Base-by-base conservation (phyloP, 805 yeast species). In the Ogataea trehalophila region DNA sequence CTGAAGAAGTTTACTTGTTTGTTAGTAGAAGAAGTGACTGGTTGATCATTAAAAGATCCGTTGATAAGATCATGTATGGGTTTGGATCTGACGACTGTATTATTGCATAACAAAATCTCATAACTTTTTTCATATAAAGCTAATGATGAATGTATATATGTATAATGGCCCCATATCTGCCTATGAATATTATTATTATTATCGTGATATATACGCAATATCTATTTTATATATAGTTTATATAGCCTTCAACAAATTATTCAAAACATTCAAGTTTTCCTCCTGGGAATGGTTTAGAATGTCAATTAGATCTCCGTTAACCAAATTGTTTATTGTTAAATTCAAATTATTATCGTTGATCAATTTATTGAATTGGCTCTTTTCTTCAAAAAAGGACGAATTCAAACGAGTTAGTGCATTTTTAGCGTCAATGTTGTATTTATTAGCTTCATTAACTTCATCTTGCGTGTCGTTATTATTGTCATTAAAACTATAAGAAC, bases 41-140 rank as follows among this genome's bases (percentile, higher is more conserved):
- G 99, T 68, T 77, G 0, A 60, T 69, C 35, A 85, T 92, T 26
- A 84, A 81, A 54, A 73, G 76, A 51, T 86, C 85, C 49, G 97
- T 92, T 9, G 98, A 92, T 65, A 88, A 85, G 63, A 91, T 88
- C n/a, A 87, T 94, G 83, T 94, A 90, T 60, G 98, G 99, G 0
- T 73, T 92, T 45, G 90, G 88, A 16, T 67, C 83, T 29, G 85
- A 81, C 26, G 97, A 90, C 59, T 91, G 97, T 70, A 54, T 63
- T 0, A 70, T 88, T 38, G 69, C 76, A 69, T 83, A 62, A 20
- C 20, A 20, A 20, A 20, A 20, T 20, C 20, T 20, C 4, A 20
- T 3, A 20, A 20, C 3, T 3, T 3, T 20, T 20, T 20, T 3
- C 4, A 4, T 20, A 20, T 3, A 20, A 20, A 20, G 20, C 20